A percentile compares a stretch with the other conserved stretches of the same genome.
phyloP scores from a whole-genome alignment of 2,329 filamentous ascomycete genomes.

The Xylariaceae sp. region DNA sequence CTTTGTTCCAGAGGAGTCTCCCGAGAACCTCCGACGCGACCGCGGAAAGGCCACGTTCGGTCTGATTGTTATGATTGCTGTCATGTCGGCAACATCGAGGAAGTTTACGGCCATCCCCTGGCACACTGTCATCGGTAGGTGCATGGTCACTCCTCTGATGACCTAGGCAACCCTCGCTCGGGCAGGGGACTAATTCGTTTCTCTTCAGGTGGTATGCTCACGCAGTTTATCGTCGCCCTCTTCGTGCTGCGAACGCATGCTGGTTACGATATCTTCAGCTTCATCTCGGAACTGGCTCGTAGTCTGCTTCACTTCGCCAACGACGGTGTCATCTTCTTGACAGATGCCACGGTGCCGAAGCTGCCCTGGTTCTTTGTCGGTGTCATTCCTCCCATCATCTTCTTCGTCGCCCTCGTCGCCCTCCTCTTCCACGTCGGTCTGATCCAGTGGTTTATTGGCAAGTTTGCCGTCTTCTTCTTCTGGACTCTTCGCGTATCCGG shows the following conservation, averaged over 20 bases:
- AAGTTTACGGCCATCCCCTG: conserved; percentile 61
- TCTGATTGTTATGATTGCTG: conserved; percentile 61
- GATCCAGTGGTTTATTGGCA: conserved; percentile 83
- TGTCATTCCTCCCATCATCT: conserved; percentile 89
- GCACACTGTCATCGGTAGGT: conserved; percentile 67
- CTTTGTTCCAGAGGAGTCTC: conserved; percentile 65
- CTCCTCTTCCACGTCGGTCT: conserved; percentile 75
- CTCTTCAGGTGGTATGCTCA: conserved; percentile 72
- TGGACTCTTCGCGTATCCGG: conserved; percentile 83
- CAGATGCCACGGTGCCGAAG: conserved; percentile 38
- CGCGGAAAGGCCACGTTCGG: conserved; percentile 79
- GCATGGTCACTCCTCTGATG: too few species aligned
- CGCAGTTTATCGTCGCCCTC: conserved; percentile 81
- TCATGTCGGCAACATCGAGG: conserved; percentile 65
- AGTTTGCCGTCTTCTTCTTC: conserved; percentile 88
- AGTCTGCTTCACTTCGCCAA: conserved; percentile 70
- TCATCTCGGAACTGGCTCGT: conserved; percentile 71
- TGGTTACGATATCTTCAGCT: conserved; percentile 88
- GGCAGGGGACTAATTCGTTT: too few species aligned
- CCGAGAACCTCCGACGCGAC: conserved; percentile 73
- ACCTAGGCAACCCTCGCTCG: too few species aligned
- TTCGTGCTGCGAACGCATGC: conserved; percentile 78
- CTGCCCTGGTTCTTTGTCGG: conserved; percentile 65
- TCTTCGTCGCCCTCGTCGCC: conserved; percentile 91
- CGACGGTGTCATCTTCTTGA: conserved; percentile 70